These are phyloP conservation scores for Pleurotus ostreatus DNA, from an alignment of 768 basidiomycete species.

Conservation along the genomic window DNA sequence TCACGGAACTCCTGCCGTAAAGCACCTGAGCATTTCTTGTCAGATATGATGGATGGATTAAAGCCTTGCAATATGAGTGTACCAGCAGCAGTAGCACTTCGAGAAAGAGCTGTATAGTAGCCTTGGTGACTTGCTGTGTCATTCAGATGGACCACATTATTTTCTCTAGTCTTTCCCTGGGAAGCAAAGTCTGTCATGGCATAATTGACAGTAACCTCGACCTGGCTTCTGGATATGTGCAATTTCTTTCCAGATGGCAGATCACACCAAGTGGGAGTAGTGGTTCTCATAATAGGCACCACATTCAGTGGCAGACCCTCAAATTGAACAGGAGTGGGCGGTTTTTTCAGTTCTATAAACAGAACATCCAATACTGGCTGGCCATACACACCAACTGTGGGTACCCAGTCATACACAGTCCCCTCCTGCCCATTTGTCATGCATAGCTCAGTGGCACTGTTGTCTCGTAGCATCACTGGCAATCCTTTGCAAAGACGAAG, in stretches of 20 bases:
- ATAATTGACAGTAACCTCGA: constrained; percentile 12
- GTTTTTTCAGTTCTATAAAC: constrained; percentile 2
- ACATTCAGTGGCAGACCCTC: constrained; percentile 10
- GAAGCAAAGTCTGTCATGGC: constrained; percentile 12
- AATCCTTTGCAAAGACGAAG: constrained; percentile 25
- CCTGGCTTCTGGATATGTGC: constrained; percentile 16
- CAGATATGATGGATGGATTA: constrained; percentile 12
- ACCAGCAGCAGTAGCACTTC: too few relatives aligned
- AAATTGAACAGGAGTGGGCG: constrained; percentile 7
- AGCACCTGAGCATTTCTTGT: constrained; percentile 18
- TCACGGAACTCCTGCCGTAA: background rate
- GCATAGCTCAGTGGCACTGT: too few relatives aligned
- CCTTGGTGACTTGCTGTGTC: constrained; percentile 5
- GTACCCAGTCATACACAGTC: too few relatives aligned
- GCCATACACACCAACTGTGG: constrained; percentile 11
- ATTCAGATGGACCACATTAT: background rate
- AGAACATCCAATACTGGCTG: constrained; percentile 14
- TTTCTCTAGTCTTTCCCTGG: background rate
- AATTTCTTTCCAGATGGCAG: constrained; percentile 8
- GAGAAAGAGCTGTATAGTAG: too few relatives aligned
- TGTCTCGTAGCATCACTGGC: constrained; percentile 18
- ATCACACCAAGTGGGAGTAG: background rate
- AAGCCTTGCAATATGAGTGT: too few relatives aligned
- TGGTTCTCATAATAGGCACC: constrained; percentile 15
- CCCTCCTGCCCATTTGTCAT: too few relatives aligned